These are phyloP conservation scores for Wickerhamiella occidentalis DNA, from an alignment of 805 yeast species.

Conservation along the genomic window DNA sequence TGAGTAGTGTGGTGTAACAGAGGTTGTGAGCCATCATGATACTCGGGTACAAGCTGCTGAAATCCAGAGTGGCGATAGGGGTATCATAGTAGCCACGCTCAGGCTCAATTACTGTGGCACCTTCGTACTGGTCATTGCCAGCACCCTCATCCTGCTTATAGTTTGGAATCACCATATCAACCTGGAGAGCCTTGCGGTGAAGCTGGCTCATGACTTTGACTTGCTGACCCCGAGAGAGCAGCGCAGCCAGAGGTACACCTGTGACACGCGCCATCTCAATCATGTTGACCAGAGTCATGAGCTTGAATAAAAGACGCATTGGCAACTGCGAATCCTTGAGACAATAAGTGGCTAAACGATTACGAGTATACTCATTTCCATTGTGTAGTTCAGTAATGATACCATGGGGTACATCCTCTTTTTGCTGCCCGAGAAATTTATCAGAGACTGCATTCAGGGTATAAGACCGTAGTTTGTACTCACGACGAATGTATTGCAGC, in stretches of 20 bases:
- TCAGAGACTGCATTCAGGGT: slow-evolving; percentile 93
- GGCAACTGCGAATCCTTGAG: slow-evolving; percentile 93
- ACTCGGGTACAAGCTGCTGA: slow-evolving; percentile 93
- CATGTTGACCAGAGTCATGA: slow-evolving; percentile 93
- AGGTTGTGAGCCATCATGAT: slow-evolving; percentile 98
- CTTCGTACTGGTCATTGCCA: slow-evolving; percentile 87
- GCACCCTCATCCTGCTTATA: slow-evolving; percentile 65
- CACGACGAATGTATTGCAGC: slow-evolving; percentile 86
- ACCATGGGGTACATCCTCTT: slow-evolving; percentile 96
- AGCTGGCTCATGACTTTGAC: slow-evolving; percentile 93
- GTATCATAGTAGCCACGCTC: slow-evolving; percentile 88
- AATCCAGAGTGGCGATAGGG: slow-evolving; percentile 96
- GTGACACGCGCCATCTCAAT: slow-evolving; percentile 99
- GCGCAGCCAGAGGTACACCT: slow-evolving; percentile 90
- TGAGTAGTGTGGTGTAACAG: slow-evolving; percentile 83
- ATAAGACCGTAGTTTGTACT: slow-evolving; percentile 85
- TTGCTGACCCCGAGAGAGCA: slow-evolving; percentile 89
- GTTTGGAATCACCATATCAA: slow-evolving; percentile 83
- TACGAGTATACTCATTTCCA: slow-evolving; percentile 82
- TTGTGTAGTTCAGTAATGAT: slow-evolving; percentile 90
- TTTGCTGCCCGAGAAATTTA: slow-evolving; percentile 84
- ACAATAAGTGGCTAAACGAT: slow-evolving; percentile 94
- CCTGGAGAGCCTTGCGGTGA: slow-evolving; percentile 80
- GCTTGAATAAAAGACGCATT: slow-evolving; percentile 70
- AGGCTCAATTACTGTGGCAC: slow-evolving; percentile 98